Evolutionary conservation across 140 eudicot species (phyloP).

Genomic region (Cichorium intybus): DNA sequence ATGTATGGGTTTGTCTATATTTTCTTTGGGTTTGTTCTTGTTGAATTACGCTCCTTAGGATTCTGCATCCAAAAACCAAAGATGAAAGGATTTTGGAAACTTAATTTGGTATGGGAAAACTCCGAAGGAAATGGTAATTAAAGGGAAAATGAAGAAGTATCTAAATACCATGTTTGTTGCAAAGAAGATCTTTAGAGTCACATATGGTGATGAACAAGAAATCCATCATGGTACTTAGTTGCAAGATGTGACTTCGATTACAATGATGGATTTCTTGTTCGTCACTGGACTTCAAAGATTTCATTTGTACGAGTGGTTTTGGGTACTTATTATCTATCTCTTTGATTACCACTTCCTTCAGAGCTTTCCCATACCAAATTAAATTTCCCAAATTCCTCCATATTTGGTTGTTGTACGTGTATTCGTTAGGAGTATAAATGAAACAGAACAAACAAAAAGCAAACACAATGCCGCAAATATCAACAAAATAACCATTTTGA

Average conservation of each 20-base stretch:
- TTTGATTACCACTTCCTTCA: conserved; percentile 20
- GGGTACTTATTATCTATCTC: conserved; percentile 31
- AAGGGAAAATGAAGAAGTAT: conserved; percentile 34
- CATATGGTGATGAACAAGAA: conserved; percentile 42
- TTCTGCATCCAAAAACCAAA: conserved; percentile 32
- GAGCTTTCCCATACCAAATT: conserved; percentile 25
- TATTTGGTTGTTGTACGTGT: conserved; percentile 33
- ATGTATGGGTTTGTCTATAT: neutral
- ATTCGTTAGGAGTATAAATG: neutral
- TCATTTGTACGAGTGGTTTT: conserved; percentile 37
- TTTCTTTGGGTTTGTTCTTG: neutral
- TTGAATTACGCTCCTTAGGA: neutral
- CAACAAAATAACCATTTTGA: neutral
- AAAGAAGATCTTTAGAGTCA: conserved; percentile 38
- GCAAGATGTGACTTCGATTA: neutral
- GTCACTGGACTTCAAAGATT: conserved; percentile 37
- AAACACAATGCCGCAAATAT: neutral
- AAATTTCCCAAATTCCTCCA: conserved; percentile 31
- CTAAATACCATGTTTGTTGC: conserved; percentile 23
- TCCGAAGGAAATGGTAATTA: conserved; percentile 17
- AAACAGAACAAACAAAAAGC: neutral
- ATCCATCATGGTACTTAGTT: neutral
- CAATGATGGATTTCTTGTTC: conserved; percentile 22
- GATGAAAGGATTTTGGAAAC: conserved; percentile 34
- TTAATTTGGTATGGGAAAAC: conserved; percentile 24